Percentiles rank a stretch among this genome's conserved stretches.
phyloP scores from a whole-genome alignment of 805 yeast species.

The Metschnikowia baotianmanensis region DNA sequence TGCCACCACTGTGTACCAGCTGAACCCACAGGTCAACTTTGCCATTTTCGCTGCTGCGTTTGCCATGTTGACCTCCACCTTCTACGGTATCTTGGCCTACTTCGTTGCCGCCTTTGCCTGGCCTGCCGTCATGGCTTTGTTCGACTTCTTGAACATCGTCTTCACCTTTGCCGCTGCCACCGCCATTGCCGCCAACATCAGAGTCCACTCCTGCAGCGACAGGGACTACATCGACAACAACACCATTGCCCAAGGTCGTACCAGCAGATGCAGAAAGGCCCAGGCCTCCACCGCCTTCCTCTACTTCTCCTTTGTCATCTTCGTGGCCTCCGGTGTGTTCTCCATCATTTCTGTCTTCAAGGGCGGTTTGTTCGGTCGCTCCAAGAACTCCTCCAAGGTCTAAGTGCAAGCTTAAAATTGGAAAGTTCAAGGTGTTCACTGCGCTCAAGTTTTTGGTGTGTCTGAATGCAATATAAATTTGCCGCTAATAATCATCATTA shows the following conservation, averaged over 20 bases:
- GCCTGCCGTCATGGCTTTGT: conserved; percentile 70
- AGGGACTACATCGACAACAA: conserved; percentile 63
- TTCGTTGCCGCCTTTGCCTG: conserved; percentile 78
- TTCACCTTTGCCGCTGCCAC: conserved; percentile 95
- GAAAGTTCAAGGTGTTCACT: conserved; percentile 53
- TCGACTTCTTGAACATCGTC: conserved; percentile 86
- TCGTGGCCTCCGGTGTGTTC: conserved; percentile 62
- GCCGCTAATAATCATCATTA: too few species aligned
- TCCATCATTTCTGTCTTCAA: conserved; percentile 53
- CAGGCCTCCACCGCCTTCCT: conserved; percentile 83
- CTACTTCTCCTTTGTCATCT: conserved; percentile 78
- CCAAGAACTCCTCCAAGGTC: conserved; percentile 15
- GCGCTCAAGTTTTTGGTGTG: background rate
- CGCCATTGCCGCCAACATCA: conserved; percentile 87
- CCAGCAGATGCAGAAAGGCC: conserved; percentile 90
- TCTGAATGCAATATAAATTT: too few species aligned
- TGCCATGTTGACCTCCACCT: conserved; percentile 73
- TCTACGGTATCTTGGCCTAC: conserved; percentile 78
- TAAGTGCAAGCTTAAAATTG: background rate
- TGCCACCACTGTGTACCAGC: conserved; percentile 51
- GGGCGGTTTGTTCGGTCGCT: conserved; percentile 47
- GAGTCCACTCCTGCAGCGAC: conserved; percentile 84
- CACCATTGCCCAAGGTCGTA: conserved; percentile 69
- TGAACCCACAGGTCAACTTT: conserved; percentile 82
- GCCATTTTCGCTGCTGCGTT: conserved; percentile 85